Evolutionary conservation across 169 alveolate genomes (phyloP).

Genomic region (Miamiensis avidus): DNA sequence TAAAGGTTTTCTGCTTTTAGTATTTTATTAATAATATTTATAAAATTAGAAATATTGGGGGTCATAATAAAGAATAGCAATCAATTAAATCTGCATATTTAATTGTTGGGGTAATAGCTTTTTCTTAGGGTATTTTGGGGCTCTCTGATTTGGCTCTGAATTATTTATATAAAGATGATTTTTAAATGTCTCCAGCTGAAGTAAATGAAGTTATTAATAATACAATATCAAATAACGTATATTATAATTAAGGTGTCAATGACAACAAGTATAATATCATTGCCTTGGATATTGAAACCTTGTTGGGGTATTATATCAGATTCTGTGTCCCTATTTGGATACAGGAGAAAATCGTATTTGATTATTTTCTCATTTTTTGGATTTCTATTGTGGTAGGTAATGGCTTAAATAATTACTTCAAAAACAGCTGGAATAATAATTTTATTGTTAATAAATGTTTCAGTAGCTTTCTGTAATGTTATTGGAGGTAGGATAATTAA

Average conservation of each 20-base stretch:
- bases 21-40: too few species aligned
- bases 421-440: conserved; percentile 36
- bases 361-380: conserved; percentile 49
- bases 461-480: conserved; percentile 68
- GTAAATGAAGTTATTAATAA: too few species aligned
- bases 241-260: too few species aligned
- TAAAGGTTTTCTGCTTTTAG: too few species aligned
- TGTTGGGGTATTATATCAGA: conserved; percentile 83
- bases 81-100: conserved; percentile 6
- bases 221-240: too few species aligned
- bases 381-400: conserved; percentile 47
- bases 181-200: conserved; percentile 68
- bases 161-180: conserved; percentile 67
- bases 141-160: conserved; percentile 53
- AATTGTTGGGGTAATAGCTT: conserved; percentile 51
- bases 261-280: conserved; percentile 54
- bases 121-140: conserved; percentile 51
- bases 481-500: conserved; percentile 49
- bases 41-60: too few species aligned
- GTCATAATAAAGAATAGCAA: too few species aligned
- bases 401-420: conserved; percentile 38
- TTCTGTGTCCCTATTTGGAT: conserved; percentile 66
- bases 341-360: conserved; percentile 73
- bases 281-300: conserved; percentile 83
- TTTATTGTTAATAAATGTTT: conserved; percentile 53